phyloP scores from a whole-genome alignment of 768 basidiomycete species.

The Gyrodon lividus region DNA sequence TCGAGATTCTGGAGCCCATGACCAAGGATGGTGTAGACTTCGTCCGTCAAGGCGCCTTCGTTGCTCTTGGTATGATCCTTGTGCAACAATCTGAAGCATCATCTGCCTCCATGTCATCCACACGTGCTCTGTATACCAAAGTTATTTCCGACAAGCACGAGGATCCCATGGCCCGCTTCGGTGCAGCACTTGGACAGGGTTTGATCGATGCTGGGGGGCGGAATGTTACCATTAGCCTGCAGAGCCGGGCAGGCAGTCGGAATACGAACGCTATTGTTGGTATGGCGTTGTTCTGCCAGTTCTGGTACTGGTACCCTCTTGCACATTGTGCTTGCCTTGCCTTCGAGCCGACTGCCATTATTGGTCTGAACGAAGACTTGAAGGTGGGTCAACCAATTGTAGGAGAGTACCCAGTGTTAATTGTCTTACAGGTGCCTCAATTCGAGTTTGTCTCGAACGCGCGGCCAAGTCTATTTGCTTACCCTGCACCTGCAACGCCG shows the following conservation, averaged over 20 bases:
- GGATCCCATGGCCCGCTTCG: conserved; percentile 98
- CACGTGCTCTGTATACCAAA: conserved; percentile 83
- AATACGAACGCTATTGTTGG: conserved; percentile 96
- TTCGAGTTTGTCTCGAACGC: conserved; percentile 92
- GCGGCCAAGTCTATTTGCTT: conserved; percentile 88
- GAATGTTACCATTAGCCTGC: conserved; percentile 92
- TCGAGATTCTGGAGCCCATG: conserved; percentile 96
- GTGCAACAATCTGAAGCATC: conserved; percentile 94
- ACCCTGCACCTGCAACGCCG: conserved; percentile 82
- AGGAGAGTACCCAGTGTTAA: conserved; percentile 1
- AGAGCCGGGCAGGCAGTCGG: conserved; percentile 88
- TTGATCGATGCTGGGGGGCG: conserved; percentile 97
- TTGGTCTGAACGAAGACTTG: conserved; percentile 84
- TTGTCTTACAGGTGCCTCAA: conserved; percentile 73
- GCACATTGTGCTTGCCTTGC: conserved; percentile 91
- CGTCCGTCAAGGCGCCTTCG: conserved; percentile 95
- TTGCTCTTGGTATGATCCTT: conserved; percentile 94
- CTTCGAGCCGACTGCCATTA: conserved; percentile 94
- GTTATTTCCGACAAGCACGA: conserved; percentile 96
- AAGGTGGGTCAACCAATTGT: conserved; percentile 49
- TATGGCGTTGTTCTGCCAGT: conserved; percentile 98
- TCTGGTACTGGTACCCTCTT: conserved; percentile 99
- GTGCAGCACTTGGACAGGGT: conserved; percentile 93
- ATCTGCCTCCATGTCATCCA: conserved; percentile 75
- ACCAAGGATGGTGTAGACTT: conserved; percentile 98